Conservation (phyloP, 2,329 filamentous ascomycete genomes). For the Magnaporthales sp. region DNA sequence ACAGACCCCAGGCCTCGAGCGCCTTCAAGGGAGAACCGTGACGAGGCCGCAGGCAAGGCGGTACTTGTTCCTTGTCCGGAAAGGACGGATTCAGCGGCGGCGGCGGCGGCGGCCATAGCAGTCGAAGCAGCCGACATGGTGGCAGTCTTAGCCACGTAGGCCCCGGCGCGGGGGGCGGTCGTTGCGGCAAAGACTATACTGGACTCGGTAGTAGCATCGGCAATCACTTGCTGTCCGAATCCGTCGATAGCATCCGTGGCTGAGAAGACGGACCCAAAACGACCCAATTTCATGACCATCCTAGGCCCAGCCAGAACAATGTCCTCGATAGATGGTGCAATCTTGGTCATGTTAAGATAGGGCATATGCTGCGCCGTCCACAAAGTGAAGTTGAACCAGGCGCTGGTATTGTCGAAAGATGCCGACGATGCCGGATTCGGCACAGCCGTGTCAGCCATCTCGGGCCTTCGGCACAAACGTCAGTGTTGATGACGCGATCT, state of each 20-base stretch:
- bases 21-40: conserved; percentile 47
- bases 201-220: conserved; percentile 44
- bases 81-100: conserved; percentile 25
- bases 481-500: neutral
- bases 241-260: conserved; percentile 52
- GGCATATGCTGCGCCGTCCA: conserved; percentile 39
- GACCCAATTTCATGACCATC: conserved; percentile 59
- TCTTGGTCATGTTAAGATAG: conserved; percentile 44
- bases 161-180: conserved; percentile 35
- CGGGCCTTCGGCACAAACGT: neutral
- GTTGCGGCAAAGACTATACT: conserved; percentile 19
- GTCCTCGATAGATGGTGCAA: conserved; percentile 58
- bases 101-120: conserved; percentile 29
- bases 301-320: conserved; percentile 61
- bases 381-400: conserved; percentile 44
- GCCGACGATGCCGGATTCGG: conserved; percentile 15
- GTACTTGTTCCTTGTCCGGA: conserved; percentile 24
- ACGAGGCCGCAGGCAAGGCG: conserved; percentile 23
- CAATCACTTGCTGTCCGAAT: conserved; percentile 50
- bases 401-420: conserved; percentile 30
- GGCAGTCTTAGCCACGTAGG: conserved; percentile 23
- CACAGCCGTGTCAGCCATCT: neutral
- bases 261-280: conserved; percentile 54
- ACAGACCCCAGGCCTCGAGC: conserved; percentile 71
- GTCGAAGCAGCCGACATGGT: conserved; percentile 19